Base-by-base conservation (phyloP, 2,329 filamentous ascomycete genomes). In the Chrysoporthe puriensis region DNA sequence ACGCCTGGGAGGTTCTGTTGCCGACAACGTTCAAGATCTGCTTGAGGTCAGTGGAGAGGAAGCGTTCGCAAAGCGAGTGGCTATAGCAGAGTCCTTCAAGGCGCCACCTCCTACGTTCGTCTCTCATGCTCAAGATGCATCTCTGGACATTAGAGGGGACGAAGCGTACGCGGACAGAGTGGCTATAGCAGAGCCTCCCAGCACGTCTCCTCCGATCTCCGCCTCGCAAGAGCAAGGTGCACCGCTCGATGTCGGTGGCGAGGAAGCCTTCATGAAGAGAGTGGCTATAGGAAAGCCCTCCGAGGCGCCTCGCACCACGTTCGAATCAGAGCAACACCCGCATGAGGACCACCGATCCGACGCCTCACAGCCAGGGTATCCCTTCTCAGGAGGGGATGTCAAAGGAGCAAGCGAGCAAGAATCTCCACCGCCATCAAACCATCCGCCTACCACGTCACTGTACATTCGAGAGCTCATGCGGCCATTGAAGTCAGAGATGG, bases 401-500 rank as follows among this genome's bases (percentile, higher is more conserved):
- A 63, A 56, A 67, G 66, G 67, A 59, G 42, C 21, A 50, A 67
- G 44, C 26, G 76, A 79, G 50, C 78, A 84, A 40, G 78, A 78
- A 34, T 88, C 90, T 7, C 85, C 92, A 0, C 79, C 90, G 46
- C 68, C 68, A 16, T 68, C 68, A 36, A 16, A 16, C 13, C 92
- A 96, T 77, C 86, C 88, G 32, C 89, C 91, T 5, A 95, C 94
- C 3, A 80, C 88, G 43, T 90, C 92, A 18, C 82, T 98, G 59
- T 98, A 97, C 80, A 96, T 98, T 73, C 90, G 90, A 77, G 91
- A 97, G 74, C 88, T 98, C 65, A 94, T 96, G 88, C 90, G 95
- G 59, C 94, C 96, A 11, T 83, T 98, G 32, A 91, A 93, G 68
- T 86, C 88, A 0, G 81, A 83, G 36, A 82, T 84, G 21, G 85